These are phyloP conservation scores for Ceratopteris richardii DNA, from an alignment of 75 land plant species.

Conservation along the genomic window DNA sequence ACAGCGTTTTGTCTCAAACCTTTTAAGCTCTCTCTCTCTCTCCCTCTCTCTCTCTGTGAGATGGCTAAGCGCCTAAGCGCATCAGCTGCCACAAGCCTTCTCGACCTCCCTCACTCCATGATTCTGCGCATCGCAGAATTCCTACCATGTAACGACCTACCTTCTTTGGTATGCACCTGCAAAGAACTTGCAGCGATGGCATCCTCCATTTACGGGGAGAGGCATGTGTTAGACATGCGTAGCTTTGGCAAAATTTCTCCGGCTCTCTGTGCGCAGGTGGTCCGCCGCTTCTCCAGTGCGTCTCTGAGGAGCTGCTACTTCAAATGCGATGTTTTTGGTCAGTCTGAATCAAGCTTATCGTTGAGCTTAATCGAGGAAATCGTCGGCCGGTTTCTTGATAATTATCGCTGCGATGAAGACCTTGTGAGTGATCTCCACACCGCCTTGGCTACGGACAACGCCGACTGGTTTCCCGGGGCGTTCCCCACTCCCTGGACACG, in stretches of 20 bases:
- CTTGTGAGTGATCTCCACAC: neutral
- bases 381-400: conserved; percentile 2
- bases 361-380: neutral
- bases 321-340: neutral
- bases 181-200: conserved; percentile 9
- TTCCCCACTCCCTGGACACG: neutral
- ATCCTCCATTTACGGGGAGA: neutral
- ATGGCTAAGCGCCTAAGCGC: neutral
- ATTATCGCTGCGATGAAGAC: neutral
- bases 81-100: neutral
- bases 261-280: neutral
- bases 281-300: neutral
- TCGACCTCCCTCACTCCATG: conserved; percentile 4
- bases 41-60: conserved; percentile 1
- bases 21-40: conserved; percentile 1
- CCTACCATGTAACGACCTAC: conserved; percentile 1
- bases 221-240: conserved; percentile 5
- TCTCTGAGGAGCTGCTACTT: neutral
- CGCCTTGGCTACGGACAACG: neutral
- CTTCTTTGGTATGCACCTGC: conserved; percentile 5
- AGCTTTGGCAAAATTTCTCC: conserved; percentile 1
- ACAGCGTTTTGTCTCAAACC: neutral
- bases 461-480: neutral
- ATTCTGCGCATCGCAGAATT: conserved; percentile 5
- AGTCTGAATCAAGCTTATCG: neutral